Base-by-base conservation (phyloP, 2,329 filamentous ascomycete species). In the Talaromyces sp. region DNA sequence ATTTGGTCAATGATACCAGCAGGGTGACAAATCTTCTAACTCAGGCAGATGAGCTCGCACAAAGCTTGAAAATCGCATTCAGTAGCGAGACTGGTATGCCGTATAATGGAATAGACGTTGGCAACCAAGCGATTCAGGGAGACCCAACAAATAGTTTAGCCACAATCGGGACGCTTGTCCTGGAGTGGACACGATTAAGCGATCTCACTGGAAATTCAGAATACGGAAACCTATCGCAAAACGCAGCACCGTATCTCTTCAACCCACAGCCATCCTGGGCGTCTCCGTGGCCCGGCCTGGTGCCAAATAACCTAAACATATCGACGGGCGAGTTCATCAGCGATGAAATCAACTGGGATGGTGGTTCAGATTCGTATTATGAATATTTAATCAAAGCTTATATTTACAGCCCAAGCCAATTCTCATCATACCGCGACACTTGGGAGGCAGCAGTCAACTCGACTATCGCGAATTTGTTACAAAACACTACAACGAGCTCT, bases 371-470 rank as follows among this genome's bases (percentile, higher is more conserved):
- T 73, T 91, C 87, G 51, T 96, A 88, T 77, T 96, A 96, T 77
- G 91, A 96, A 76, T 96, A 96, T 69, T 83, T 96, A 40, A 88
- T 96, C 74, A 96, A 96, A 80, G 94, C 95, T 90, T 95, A 87
- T 69, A 75, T 94, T 59, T 96, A 96, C 73, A 88, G 93, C 70
- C 81, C 85, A 0, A 67, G 73, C 6, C 82, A 85, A 2, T 96
- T 90, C 68, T 75, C 69, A 1, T 64, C 73, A 2, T 92, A 94
- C 77, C 86, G 82, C 68, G 87, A 93, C 65, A 85, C 86, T 55
- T 96, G 91, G 91, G 78, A 90, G 50, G 71, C 81, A 0, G 91
- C 91, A 2, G 89, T 87, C 57, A 87, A 96, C 68, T 92, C 89
- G 7, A 87, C 87, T 4, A 94, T 95, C 54, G 73, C 83, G 62